These are phyloP conservation scores for Fusarium protoensiforme DNA, from an alignment of 2,329 filamentous ascomycete genomes.

Conservation along the genomic window DNA sequence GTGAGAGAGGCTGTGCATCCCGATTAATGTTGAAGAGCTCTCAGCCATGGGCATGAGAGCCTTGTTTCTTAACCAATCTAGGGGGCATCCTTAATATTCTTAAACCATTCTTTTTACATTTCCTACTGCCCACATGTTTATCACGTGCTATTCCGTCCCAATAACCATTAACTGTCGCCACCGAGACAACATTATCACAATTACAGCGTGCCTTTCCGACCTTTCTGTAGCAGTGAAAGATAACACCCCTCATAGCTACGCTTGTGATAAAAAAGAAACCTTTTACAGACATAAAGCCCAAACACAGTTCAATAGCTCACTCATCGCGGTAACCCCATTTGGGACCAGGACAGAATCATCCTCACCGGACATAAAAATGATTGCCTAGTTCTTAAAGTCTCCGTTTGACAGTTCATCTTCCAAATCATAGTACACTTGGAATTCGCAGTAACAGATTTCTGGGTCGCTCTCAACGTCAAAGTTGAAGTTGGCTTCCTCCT, in stretches of 20 bases:
- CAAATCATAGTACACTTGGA: constrained; percentile 43
- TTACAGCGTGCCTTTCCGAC: not conserved
- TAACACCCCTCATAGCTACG: no score
- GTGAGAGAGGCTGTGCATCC: not conserved
- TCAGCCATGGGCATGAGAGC: not conserved
- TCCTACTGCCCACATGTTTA: not conserved
- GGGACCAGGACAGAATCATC: not conserved
- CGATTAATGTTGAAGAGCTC: not conserved
- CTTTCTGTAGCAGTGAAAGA: not conserved
- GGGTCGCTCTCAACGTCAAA: constrained; percentile 44
- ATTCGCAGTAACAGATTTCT: constrained; percentile 41
- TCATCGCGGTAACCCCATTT: not conserved
- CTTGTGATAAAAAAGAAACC: no score
- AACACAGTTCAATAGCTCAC: not conserved
- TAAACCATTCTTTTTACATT: not conserved
- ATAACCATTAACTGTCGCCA: not conserved
- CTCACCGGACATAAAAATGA: not conserved
- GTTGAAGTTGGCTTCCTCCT: constrained; percentile 54
- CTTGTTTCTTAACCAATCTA: not conserved
- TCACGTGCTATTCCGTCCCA: not conserved
- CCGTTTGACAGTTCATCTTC: constrained; percentile 38
- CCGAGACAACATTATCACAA: not conserved
- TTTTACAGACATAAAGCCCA: no score
- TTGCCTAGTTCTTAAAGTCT: constrained; percentile 34
- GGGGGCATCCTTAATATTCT: no score